Percentiles rank a stretch among this genome's conserved stretches.
Evolutionary conservation across 2,329 filamentous ascomycete genomes (phyloP).

Genomic region (Herpotrichia juniperi): DNA sequence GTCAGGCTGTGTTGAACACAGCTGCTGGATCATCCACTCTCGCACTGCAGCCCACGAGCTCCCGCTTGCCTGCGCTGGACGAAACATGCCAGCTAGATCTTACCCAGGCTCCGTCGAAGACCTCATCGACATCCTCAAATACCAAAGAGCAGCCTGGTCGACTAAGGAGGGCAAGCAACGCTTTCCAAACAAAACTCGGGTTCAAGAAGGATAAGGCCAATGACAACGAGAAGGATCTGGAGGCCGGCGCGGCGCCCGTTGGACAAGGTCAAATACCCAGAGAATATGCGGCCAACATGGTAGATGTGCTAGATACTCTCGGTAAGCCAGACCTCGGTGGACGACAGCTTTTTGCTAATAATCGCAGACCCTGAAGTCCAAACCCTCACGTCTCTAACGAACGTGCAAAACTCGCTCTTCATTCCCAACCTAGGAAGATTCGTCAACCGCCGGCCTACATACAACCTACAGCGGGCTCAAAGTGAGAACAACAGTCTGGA

Average conservation of each 20-base stretch:
- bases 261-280: conserved; percentile 9
- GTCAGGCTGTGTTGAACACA: conserved; percentile 22
- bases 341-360: conserved; percentile 11
- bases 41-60: conserved; percentile 20
- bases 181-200: conserved; percentile 33
- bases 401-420: conserved; percentile 89
- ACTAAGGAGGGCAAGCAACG: conserved; percentile 35
- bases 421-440: conserved; percentile 78
- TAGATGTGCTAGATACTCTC: conserved; percentile 72
- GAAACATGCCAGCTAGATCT: conserved; percentile 32
- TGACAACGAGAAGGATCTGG: conserved; percentile 14
- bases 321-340: conserved; percentile 54
- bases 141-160: conserved; percentile 20
- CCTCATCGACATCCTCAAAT: conserved; percentile 19
- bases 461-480: conserved; percentile 66
- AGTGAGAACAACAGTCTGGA: conserved; percentile 41
- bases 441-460: conserved; percentile 79
- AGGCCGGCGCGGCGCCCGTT: conserved; percentile 8
- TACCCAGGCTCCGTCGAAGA: conserved; percentile 21
- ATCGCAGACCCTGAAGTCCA: conserved; percentile 78
- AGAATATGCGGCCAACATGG: conserved; percentile 66
- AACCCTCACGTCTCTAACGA: conserved; percentile 82
- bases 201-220: conserved; percentile 30
- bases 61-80: conserved; percentile 36
- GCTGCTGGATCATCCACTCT: conserved; percentile 22